Evolutionary conservation across 208 protist species (phyloP), one percentile per base, ranked within the genome.

Genomic region (Acanthamoeba culbertsoni): DNA sequence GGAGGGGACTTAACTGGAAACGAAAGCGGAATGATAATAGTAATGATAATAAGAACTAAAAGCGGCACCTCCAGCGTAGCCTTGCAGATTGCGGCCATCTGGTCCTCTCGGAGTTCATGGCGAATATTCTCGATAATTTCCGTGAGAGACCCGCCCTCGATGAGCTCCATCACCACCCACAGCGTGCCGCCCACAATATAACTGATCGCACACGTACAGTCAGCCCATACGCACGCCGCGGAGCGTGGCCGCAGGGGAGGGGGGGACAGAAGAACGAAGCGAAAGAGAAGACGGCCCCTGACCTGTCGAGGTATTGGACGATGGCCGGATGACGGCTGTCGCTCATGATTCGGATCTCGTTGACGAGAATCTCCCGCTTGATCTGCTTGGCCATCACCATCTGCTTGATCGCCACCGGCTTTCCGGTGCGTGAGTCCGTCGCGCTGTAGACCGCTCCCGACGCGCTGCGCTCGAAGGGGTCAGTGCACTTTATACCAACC

Each of bases 61-160:
- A 23, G 48, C 48, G 48, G n/a, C 33, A 33, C 55, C 63, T 82
- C 63, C 18, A 93, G 43, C 43, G 48, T 62, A 12, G 68, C 5
- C 31, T 93, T 93, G 63, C 88, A 93, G 45, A 93, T 62, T 16
- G 88, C 63, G 43, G 88, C 88, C 31, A 93, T 93, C n/a, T 93
- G 88, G 51, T 40, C 51, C 88, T 93, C 88, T 35, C 43, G 43
- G 16, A 93, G 26, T 31, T 48, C 37, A 23, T 65, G 31, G 82
- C 53, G 46, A 20, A 48, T 53, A 37, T 71, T 43, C 28, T 43
- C 45, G 23, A 93, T 45, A 23, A 93, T 57, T n/a, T 93, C 88
- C 14, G 88, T 57, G 20, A 93, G 45, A 20, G 88, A 75, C 10
- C 88, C 88, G 20, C 88, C 88, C 31, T 93, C 88, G 45, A 93